phyloP scores from a whole-genome alignment of 2,329 filamentous ascomycete species.

The Fusarium gaditjirri region DNA sequence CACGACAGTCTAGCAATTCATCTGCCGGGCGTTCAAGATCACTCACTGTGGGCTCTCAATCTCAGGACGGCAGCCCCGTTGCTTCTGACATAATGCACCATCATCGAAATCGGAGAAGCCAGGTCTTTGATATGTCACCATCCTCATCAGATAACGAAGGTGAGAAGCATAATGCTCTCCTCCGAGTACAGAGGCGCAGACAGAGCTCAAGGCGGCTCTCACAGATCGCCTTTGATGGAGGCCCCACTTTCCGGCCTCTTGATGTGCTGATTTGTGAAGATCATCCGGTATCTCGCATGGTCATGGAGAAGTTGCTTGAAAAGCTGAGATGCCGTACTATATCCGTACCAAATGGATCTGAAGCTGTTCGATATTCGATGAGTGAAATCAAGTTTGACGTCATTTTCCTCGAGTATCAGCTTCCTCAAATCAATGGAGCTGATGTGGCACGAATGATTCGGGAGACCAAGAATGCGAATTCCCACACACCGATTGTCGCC shows the following conservation, averaged over 20 bases:
- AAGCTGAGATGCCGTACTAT: constrained; percentile 96
- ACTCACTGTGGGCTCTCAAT: constrained; percentile 93
- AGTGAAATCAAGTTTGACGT: constrained; percentile 99
- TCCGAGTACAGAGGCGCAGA: constrained; percentile 92
- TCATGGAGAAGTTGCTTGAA: constrained; percentile 98
- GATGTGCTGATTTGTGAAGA: constrained; percentile 98
- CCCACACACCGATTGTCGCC: constrained; percentile 92
- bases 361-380: constrained; percentile 92
- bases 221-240: constrained; percentile 85
- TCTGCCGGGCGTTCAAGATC: constrained; percentile 81
- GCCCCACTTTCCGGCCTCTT: constrained; percentile 86
- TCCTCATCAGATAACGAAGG: constrained; percentile 98
- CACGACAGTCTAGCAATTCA: constrained; percentile 69
- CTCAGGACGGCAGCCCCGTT: constrained; percentile 87
- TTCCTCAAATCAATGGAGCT: constrained; percentile 93
- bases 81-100: constrained; percentile 75
- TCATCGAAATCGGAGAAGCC: constrained; percentile 91
- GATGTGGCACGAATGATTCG: constrained; percentile 98
- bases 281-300: constrained; percentile 93
- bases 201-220: constrained; percentile 96
- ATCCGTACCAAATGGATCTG: constrained; percentile 87
- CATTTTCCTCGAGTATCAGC: constrained; percentile 96
- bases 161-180: constrained; percentile 86
- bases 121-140: constrained; percentile 95
- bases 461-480: constrained; percentile 95